Evolutionary conservation across 106 monocot species (phyloP), one percentile per base, ranked within the genome.

Genomic region (Gastrodia elata): DNA sequence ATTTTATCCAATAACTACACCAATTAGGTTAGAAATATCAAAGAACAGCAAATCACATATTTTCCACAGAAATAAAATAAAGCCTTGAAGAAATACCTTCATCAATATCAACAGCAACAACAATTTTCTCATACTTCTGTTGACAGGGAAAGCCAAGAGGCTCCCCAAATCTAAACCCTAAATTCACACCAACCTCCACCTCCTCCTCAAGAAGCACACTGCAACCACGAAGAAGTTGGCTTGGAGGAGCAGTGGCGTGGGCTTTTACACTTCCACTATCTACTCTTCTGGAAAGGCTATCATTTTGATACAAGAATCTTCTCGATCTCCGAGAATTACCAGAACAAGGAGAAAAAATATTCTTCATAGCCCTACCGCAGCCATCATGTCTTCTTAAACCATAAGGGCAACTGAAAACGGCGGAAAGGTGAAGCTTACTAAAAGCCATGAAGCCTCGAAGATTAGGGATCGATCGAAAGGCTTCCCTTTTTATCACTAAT

Each of bases 31-130:
- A 52, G 52, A 52, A 52, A 24, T 22, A 18, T 52, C n/a, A n/a
- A 22, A n/a, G n/a, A 71, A 34, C 8, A 42, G 70, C 36, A 8
- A 70, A 9, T 20, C 0, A 18, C 25, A 69, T 13, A 38, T 18
- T 67, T 10, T 33, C 27, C 14, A 32, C 37, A 77, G 41, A 57
- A 16, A 27, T 22, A 22, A 7, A 48, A 52, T 34, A 6, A 22
- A 46, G 57, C 26, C 2, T 38, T 4, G 68, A 9, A 40, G 26
- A 61, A 4, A 61, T 88, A 95, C 95, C 95, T 91, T 95, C 95
- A 81, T 95, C 95, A 13, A 95, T 89, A 72, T 95, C 95, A 55
- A 95, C 95, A 75, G 95, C 95, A 40, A 95, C 89, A 39, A 79
- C 87, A 59, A 92, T 64, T 76, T 85, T 95, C 52, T 87, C 49